Evolutionary conservation across 1,284 basidiomycete species (phyloP).

Genomic region (Austropuccinia psidii): DNA sequence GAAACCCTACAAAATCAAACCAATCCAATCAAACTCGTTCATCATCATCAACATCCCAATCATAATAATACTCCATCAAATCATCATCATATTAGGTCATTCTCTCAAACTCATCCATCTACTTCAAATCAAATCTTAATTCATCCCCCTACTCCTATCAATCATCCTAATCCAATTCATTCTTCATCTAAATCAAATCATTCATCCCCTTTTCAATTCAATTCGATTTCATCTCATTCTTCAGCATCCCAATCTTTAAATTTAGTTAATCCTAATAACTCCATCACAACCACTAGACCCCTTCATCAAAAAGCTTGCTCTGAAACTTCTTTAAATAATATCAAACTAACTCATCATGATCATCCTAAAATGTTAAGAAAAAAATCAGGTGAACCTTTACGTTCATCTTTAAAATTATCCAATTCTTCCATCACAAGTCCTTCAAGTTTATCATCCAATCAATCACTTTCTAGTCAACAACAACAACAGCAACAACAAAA

Average conservation of each 20-base stretch:
- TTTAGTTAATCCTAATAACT: too few species aligned
- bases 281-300: background rate
- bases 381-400: conserved; percentile 85
- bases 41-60: conserved; percentile 18
- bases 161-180: background rate
- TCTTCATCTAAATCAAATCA: background rate
- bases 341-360: background rate
- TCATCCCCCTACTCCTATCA: background rate
- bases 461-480: background rate
- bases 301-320: conserved; percentile 26
- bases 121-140: background rate
- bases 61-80: background rate
- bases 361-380: conserved; percentile 58
- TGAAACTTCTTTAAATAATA: background rate
- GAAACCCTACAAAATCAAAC: background rate
- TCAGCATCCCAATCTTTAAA: background rate
- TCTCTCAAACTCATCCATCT: background rate
- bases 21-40: background rate
- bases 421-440: conserved; percentile 39
- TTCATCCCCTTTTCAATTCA: background rate
- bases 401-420: conserved; percentile 62
- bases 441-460: conserved; percentile 28
- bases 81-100: background rate
- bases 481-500: too few species aligned
- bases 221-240: background rate